Base-by-base conservation (phyloP, 2,329 filamentous ascomycete species). In the Leptographium flavum region DNA sequence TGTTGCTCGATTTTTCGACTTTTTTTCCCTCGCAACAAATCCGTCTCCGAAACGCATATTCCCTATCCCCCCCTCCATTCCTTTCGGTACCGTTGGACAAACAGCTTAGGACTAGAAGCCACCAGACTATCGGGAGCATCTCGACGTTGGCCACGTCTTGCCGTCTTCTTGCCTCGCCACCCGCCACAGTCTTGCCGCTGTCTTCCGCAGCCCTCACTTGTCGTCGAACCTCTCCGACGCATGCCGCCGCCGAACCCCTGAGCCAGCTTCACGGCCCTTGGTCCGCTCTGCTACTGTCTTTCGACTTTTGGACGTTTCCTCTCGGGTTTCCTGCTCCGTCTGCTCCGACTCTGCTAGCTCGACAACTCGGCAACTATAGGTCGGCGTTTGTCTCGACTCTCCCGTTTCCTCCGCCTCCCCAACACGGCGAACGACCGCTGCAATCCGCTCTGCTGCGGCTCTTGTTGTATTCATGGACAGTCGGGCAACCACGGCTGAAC, bases 401-500 rank as follows among this genome's bases (percentile, higher is more conserved):
- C n/a, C n/a, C n/a, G 13, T 32, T 31, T 21, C 22, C 23, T 7
- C 21, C 21, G 38, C 25, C 13, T 27, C 22, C 28, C 38, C n/a
- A n/a, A n/a, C n/a, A n/a, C n/a, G n/a, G n/a, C n/a, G n/a, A n/a
- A n/a, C n/a, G n/a, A n/a, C n/a, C n/a, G n/a, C n/a, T n/a, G n/a
- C n/a, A n/a, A n/a, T 35, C 15, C 46, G 47, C 46, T 35, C 33
- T 23, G 15, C 35, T 35, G 46, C 48, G 47, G 46, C 43, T 43
- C 44, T 17, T 42, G 19, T 49, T 43, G 45, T 50, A 56, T 70
- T 68, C 63, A 72, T 72, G 69, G 68, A 71, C 63, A 63, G 65
- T 60, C 67, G 63, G 63, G 63, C 67, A 56, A 62, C 65, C 51
- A 62, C 67, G 58, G 64, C 66, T 60, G 67, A 70, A 60, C 58